These are phyloP conservation scores for Vickermania ingenoplastis DNA, from an alignment of 208 protist genomes.

Conservation along the genomic window DNA sequence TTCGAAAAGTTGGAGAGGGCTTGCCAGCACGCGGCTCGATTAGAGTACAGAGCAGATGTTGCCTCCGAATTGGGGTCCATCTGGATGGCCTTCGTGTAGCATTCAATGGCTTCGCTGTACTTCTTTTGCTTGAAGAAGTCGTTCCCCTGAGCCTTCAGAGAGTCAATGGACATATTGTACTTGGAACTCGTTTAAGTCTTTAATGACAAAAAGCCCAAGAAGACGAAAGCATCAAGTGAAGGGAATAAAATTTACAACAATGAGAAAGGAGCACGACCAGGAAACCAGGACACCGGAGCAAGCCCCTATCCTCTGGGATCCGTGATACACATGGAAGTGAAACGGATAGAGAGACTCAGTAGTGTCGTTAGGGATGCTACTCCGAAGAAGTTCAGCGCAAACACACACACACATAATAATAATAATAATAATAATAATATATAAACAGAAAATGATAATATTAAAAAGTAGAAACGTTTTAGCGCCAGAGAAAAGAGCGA, in stretches of 20 bases:
- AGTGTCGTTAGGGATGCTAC: no score
- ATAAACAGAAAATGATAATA: no score
- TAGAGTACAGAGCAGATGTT: constrained; percentile 80
- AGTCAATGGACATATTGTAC: constrained; percentile 53
- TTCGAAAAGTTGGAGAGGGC: constrained; percentile 63
- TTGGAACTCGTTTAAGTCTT: neutral
- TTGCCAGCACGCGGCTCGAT: constrained; percentile 82
- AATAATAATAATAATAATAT: no score
- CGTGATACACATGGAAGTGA: no score
- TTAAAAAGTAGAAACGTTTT: no score
- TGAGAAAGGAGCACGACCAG: neutral
- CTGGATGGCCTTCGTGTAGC: constrained; percentile 87
- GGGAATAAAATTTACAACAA: neutral
- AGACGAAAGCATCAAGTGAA: constrained; percentile 9
- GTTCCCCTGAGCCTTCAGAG: constrained; percentile 86
- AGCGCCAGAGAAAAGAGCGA: no score
- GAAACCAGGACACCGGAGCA: neutral
- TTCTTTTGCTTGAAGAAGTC: constrained; percentile 84
- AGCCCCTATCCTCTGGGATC: neutral
- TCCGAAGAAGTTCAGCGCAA: no score
- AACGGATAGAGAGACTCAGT: no score
- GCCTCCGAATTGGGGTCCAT: constrained; percentile 65
- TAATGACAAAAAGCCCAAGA: constrained; percentile 1
- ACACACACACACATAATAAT: no score
- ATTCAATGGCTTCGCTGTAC: constrained; percentile 82